A percentile compares a stretch with the other conserved stretches of the same genome.
Evolutionary conservation across 2,329 filamentous ascomycete species (phyloP).

Genomic region (Phialocephala sp.): DNA sequence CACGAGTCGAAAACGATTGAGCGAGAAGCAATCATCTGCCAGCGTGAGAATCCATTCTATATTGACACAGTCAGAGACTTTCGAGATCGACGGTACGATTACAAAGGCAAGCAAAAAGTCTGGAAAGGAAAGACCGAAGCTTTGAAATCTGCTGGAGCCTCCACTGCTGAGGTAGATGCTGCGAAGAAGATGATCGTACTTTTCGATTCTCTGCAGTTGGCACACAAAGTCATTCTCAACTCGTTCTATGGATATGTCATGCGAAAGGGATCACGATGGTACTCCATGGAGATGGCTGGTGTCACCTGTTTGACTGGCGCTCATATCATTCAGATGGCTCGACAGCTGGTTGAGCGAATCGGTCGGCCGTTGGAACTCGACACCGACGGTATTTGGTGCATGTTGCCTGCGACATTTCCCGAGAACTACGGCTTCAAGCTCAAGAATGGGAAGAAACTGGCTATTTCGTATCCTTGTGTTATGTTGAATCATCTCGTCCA

Average conservation of each 20-base stretch:
- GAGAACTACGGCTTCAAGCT: constrained; percentile 95
- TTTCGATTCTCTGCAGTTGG: constrained; percentile 93
- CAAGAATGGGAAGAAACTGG: constrained; percentile 93
- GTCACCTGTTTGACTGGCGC: constrained; percentile 97
- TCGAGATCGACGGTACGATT: constrained; percentile 95
- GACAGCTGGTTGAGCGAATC: constrained; percentile 90
- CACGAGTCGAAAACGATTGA: constrained; percentile 92
- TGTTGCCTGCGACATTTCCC: constrained; percentile 93
- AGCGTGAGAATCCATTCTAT: constrained; percentile 97
- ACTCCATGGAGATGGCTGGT: constrained; percentile 99
- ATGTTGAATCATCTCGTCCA: constrained; percentile 99
- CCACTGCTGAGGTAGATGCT: constrained; percentile 79
- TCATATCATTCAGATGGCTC: constrained; percentile 94
- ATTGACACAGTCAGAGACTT: constrained; percentile 96
- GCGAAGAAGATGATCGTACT: constrained; percentile 99
- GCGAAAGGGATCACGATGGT: constrained; percentile 98
- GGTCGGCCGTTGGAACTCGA: constrained; percentile 93
- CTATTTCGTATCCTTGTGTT: constrained; percentile 97
- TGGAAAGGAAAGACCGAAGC: constrained; percentile 97
- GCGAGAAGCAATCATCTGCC: constrained; percentile 96
- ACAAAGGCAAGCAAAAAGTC: constrained; percentile 96
- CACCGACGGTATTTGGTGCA: constrained; percentile 99
- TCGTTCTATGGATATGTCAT: constrained; percentile 99
- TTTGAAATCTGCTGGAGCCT: constrained; percentile 81
- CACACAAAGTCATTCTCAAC: constrained; percentile 98